These are phyloP conservation scores for Guillardia theta DNA, from an alignment of 78 protist genomes.

Conservation along the genomic window DNA sequence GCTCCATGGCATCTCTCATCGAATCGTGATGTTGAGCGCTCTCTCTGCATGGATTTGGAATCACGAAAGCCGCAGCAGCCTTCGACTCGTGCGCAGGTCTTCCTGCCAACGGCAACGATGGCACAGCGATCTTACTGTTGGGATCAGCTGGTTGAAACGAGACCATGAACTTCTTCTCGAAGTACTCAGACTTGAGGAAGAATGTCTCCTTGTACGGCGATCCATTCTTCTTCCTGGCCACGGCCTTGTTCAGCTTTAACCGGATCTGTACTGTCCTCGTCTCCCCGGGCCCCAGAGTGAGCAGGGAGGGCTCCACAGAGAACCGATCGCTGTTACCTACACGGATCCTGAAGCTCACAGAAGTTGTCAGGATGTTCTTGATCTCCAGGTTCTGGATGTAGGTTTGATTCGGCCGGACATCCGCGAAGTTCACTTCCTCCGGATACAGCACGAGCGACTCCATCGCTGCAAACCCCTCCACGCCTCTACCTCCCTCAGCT, in stretches of 20 bases:
- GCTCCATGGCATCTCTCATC: no score
- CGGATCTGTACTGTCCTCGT: not conserved
- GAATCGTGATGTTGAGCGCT: no score
- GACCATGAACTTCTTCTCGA: not conserved
- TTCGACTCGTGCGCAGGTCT: no score
- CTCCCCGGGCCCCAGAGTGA: not conserved
- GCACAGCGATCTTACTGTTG: no score
- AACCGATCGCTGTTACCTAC: not conserved
- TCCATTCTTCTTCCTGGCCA: not conserved
- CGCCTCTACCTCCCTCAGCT: no score
- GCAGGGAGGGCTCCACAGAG: not conserved
- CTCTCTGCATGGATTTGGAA: no score
- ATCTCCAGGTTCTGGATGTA: not conserved
- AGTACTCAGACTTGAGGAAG: not conserved
- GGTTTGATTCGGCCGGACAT: not conserved
- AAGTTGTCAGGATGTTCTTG: not conserved
- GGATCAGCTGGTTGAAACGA: not conserved
- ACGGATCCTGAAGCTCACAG: not conserved
- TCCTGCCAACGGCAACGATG: no score
- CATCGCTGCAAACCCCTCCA: no score
- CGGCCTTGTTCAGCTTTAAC: not conserved
- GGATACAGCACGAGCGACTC: not conserved
- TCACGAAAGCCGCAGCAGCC: no score
- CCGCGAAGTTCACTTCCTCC: not conserved
- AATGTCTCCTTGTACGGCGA: not conserved